Evolutionary conservation across 1,139 yeast genomes (phyloP), one percentile per base, ranked within the genome.

Genomic region (Lodderomyces oxycetoniae): DNA sequence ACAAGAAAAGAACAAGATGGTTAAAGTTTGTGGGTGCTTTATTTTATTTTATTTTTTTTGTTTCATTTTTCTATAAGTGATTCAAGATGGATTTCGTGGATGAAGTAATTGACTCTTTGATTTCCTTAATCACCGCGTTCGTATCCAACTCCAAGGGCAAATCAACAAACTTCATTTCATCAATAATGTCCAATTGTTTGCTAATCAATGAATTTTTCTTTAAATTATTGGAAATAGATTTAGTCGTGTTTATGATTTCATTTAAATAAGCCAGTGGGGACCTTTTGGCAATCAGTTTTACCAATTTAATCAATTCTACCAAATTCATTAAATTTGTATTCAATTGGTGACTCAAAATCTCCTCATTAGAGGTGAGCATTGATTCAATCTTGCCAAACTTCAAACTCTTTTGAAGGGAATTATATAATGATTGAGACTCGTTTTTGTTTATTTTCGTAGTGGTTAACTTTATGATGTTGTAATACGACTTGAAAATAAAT

Each of bases 381-480:
- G 39, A 24, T 33, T 47, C 45, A 12, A 60, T 36, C 35, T 58
- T 59, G 4, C 50, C 55, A 17, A 52, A 34, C 33, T 59, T 61
- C 31, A 63, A 45, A 38, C 61, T 62, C 35, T 63, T 63, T 15
- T 43, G 39, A 33, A 64, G 43, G 38, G 44, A 62, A 35, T 63
- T 63, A 34, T 46, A 39, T 27, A 52, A 41, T 6, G 65, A 52
- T 17, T 58, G 55, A 9, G 44, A 34, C 30, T 61, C 67, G 20
- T 53, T 50, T 10, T 46, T 38, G 31, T 54, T 52, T 21, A 46
- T 34, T 20, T 42, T 41, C 24, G 43, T 32, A 40, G 53, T 60
- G 38, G 51, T 47, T 20, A 59, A 39, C 33, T 55, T 59, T 33
- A 57, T 44, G 6, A 60, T 31, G 34, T 50, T 57, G 25, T 50